Percentiles rank a stretch among this genome's conserved stretches.
Conservation (phyloP, 306 rosid species). For the Morella rubra region DNA sequence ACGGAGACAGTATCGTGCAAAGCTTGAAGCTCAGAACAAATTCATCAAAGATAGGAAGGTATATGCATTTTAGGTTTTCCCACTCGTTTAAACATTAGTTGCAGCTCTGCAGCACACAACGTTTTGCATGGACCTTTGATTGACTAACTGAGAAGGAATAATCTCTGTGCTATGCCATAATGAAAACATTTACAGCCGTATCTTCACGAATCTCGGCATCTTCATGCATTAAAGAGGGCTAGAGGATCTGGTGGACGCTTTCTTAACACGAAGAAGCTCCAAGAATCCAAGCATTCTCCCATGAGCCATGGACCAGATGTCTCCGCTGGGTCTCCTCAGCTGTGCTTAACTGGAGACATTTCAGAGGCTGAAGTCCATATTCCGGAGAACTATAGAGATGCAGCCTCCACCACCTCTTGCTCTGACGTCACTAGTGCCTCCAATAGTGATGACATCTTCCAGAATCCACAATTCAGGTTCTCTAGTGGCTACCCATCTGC, state of each 20-base stretch:
- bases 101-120: constrained; percentile 1
- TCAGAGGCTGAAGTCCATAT: constrained; percentile 34
- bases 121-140: background rate
- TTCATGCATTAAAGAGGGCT: constrained; percentile 70
- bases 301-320: constrained; percentile 27
- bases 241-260: constrained; percentile 79
- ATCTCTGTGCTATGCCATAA: constrained; percentile 7
- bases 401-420: constrained; percentile 34
- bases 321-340: constrained; percentile 24
- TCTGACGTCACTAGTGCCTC: constrained; percentile 35
- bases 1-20: constrained; percentile 85
- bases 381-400: constrained; percentile 38
- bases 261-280: constrained; percentile 46
- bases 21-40: constrained; percentile 81
- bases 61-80: constrained; percentile 11
- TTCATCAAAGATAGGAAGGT: constrained; percentile 74
- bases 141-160: background rate
- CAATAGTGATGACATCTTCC: constrained; percentile 31
- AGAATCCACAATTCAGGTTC: constrained; percentile 41
- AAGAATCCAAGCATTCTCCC: constrained; percentile 28
- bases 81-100: background rate
- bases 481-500: constrained; percentile 54
- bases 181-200: constrained; percentile 55
- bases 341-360: constrained; percentile 30
- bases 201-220: constrained; percentile 74